These are phyloP conservation scores for Nigrospora oryzae DNA, from an alignment of 2,329 filamentous ascomycete genomes.

Conservation along the genomic window DNA sequence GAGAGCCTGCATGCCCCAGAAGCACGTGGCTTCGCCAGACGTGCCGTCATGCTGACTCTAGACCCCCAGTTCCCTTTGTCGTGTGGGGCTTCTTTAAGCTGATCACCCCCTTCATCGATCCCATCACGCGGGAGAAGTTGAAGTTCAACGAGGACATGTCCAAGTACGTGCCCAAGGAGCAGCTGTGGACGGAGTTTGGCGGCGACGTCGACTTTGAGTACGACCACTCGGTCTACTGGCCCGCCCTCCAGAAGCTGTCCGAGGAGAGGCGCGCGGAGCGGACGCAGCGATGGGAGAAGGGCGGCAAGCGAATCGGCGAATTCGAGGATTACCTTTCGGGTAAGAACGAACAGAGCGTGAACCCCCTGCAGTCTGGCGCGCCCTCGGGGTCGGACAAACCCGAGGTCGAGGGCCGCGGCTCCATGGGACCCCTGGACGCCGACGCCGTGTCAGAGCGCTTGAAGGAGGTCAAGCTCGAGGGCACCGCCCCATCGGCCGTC, in stretches of 20 bases:
- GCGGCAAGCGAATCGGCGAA: slow-evolving; percentile 76
- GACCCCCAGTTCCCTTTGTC: slow-evolving; percentile 68
- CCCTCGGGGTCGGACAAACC: no score
- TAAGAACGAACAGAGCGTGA: slow-evolving; percentile 15
- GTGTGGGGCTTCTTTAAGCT: slow-evolving; percentile 93
- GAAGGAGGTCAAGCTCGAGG: slow-evolving; percentile 1
- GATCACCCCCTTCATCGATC: slow-evolving; percentile 94
- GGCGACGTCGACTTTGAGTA: slow-evolving; percentile 85
- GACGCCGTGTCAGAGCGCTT: neutral
- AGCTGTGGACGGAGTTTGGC: slow-evolving; percentile 69
- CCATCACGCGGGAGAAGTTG: slow-evolving; percentile 85
- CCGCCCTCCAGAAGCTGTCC: slow-evolving; percentile 66
- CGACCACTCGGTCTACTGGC: slow-evolving; percentile 85
- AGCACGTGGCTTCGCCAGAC: no score
- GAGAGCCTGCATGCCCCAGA: slow-evolving; percentile 16
- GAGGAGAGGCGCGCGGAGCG: slow-evolving; percentile 55
- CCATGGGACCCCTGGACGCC: neutral
- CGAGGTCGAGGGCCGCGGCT: no score
- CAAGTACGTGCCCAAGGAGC: slow-evolving; percentile 70
- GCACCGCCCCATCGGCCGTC: neutral
- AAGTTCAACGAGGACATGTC: slow-evolving; percentile 93
- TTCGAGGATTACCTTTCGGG: slow-evolving; percentile 82
- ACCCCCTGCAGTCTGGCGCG: neutral
- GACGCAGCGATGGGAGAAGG: slow-evolving; percentile 65
- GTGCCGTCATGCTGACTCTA: slow-evolving; percentile 4